Percentiles rank a stretch among this genome's conserved stretches.
phyloP scores from a whole-genome alignment of 768 basidiomycete genomes.

The Termitomyces sp. region DNA sequence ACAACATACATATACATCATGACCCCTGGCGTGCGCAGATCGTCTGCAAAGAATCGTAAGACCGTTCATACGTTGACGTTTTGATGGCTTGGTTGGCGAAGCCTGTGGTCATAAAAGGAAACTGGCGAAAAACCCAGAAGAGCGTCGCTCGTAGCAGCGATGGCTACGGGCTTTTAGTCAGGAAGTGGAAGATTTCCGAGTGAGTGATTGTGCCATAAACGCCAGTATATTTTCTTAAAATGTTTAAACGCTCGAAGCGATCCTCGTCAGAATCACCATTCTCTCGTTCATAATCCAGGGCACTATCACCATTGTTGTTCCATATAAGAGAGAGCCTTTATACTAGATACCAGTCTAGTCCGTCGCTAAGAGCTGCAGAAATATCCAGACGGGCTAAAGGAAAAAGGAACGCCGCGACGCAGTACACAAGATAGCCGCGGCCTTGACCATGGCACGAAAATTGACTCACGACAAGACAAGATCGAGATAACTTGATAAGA shows the following conservation, averaged over 20 bases:
- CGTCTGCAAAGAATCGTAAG: conserved; percentile 25
- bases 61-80: conserved; percentile 29
- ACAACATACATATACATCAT: conserved; percentile 26
- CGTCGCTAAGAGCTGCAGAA: neutral
- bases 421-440: neutral
- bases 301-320: conserved; percentile 20
- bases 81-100: too few species aligned
- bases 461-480: conserved; percentile 9
- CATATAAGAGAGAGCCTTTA: conserved; percentile 17
- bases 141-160: conserved; percentile 23
- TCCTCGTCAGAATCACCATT: neutral
- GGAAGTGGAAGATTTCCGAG: conserved; percentile 16
- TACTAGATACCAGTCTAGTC: neutral
- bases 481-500: neutral
- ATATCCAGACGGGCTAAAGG: conserved; percentile 1
- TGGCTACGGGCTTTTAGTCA: conserved; percentile 12
- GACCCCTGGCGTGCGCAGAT: conserved; percentile 8
- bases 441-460: conserved; percentile 9
- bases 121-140: conserved; percentile 31
- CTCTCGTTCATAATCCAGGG: conserved; percentile 8
- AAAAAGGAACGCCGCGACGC: too few species aligned
- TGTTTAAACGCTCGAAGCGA: conserved; percentile 11
- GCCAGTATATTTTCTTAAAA: conserved; percentile 24
- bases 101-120: conserved; percentile 28
- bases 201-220: conserved; percentile 28